A percentile compares a stretch with the other conserved stretches of the same genome.
Conservation (phyloP, 139 green algal genomes). For the Spirogloea muscicola region DNA sequence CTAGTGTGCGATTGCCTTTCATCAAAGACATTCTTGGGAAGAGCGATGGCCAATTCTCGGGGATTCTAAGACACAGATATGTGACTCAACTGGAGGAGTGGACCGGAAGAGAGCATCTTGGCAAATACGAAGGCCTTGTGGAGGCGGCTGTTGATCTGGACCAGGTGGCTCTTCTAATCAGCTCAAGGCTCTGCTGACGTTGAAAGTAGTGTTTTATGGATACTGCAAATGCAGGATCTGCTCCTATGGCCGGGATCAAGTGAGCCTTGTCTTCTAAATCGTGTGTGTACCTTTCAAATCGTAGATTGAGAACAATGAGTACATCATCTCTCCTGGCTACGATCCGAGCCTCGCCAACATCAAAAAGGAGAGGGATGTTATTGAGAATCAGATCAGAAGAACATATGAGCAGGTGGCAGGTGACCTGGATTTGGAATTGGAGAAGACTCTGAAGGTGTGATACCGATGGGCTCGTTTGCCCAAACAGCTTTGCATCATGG, state of each 20-base stretch:
- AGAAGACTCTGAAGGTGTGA: too few relatives aligned
- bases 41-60: conserved; percentile 55
- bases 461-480: too few relatives aligned
- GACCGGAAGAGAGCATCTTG: conserved; percentile 74
- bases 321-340: conserved; percentile 80
- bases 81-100: conserved; percentile 57
- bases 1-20: conserved; percentile 63
- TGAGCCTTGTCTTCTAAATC: too few relatives aligned
- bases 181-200: too few relatives aligned
- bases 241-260: too few relatives aligned
- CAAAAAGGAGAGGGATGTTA: conserved; percentile 53
- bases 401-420: conserved; percentile 45
- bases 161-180: too few relatives aligned
- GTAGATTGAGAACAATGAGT: conserved; percentile 65
- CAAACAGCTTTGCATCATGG: too few relatives aligned
- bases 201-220: too few relatives aligned
- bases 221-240: too few relatives aligned
- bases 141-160: conserved; percentile 91
- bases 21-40: conserved; percentile 64
- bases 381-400: conserved; percentile 60
- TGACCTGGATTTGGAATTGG: conserved; percentile 63
- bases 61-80: conserved; percentile 41
- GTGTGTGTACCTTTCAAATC: too few relatives aligned
- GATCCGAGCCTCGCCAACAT: conserved; percentile 63
- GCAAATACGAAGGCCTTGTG: conserved; percentile 92